These are phyloP conservation scores for Annulohypoxylon moriforme DNA, from an alignment of 495 filamentous ascomycete genomes.

Conservation along the genomic window DNA sequence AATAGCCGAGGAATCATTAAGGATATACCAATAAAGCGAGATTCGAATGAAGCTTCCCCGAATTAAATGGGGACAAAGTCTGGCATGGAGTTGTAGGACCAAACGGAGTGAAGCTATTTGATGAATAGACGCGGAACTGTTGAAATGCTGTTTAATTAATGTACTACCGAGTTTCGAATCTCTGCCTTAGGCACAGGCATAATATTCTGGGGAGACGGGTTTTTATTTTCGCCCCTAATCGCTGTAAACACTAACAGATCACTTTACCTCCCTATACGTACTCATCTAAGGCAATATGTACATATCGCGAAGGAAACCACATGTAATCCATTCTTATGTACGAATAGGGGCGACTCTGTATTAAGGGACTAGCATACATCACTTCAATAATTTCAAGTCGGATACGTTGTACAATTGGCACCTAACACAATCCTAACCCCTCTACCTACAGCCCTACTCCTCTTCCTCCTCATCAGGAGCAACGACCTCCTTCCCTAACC, in stretches of 20 bases:
- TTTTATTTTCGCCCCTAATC: neutral
- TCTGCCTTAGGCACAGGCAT: neutral
- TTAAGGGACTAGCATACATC: neutral
- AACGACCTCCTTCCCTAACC: constrained; percentile 30
- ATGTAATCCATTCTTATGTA: neutral
- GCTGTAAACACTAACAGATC: neutral
- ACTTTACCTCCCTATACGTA: neutral
- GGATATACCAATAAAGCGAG: constrained; percentile 30
- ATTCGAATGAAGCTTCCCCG: constrained; percentile 9
- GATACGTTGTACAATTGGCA: neutral
- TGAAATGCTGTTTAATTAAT: neutral
- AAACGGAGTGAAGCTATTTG: constrained; percentile 4
- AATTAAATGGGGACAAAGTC: neutral
- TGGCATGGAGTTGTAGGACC: constrained; percentile 5
- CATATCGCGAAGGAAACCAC: neutral
- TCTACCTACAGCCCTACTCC: neutral
- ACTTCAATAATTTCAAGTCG: neutral
- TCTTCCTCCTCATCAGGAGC: constrained; percentile 16
- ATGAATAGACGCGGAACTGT: constrained; percentile 15
- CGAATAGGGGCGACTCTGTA: neutral
- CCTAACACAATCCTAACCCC: neutral
- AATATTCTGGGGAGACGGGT: neutral
- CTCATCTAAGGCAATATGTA: neutral
- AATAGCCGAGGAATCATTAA: constrained; percentile 12
- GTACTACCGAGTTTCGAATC: neutral